Evolutionary conservation across 257 asterid genomes (phyloP), one percentile per base, ranked within the genome.

Genomic region (Salvia hispanica): DNA sequence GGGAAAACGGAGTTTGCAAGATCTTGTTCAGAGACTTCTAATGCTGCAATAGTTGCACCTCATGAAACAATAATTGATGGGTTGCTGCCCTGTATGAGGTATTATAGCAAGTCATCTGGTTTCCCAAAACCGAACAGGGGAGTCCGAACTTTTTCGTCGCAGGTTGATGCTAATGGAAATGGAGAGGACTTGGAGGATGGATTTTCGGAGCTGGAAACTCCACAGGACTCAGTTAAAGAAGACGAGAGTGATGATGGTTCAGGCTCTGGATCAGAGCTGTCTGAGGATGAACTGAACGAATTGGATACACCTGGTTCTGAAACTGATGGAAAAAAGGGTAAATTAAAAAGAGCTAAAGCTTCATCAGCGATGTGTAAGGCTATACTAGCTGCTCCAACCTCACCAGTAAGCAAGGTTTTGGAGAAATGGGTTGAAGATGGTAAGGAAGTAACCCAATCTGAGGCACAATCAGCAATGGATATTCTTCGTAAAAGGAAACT

Each of bases 401-500:
- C 51, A 39, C 59, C 86, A 9, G 79, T 87, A 74, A 53, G 46
- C 62, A 69, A 65, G 40, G 74, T 72, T 75, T 15, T 81, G 80
- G 83, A 87, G 64, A 81, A 85, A 80, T 89, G 95, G 95, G 71
- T 85, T 50, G 76, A 77, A 70, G 81, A 84, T 72, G 96, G 96
- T 66, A 85, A 87, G 67, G 83, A 85, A 69, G 73, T 91, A 63
- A 85, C 82, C 57, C 75, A 74, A 9, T 13, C 79, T 14, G 89
- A 78, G 46, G 77, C 74, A 70, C 9, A 72, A 43, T 8, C 55
- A 46, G 69, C 85, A 37, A 75, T 77, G 74, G 74, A 71, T 63
- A 51, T 40, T 51, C 83, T 89, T 64, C 82, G 90, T 57, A 85
- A 59, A 54, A 75, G 91, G 4, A 70, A 62, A 39, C 42, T 86